Base-by-base conservation (phyloP, 306 rosid genomes). In the Casuarina cunninghamiana region DNA sequence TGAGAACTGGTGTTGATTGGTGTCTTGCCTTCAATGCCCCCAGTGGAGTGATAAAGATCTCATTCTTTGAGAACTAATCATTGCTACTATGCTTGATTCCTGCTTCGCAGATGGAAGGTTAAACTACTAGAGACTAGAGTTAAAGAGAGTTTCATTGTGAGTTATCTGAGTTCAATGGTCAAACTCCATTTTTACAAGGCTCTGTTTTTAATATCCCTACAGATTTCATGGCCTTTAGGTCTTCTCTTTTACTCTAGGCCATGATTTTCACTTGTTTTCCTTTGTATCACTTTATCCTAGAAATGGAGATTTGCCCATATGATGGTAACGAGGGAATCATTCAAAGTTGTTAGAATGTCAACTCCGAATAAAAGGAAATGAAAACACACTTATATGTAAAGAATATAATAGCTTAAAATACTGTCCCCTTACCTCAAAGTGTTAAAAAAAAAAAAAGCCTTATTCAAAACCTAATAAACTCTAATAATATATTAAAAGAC, bases 1-100 rank as follows among this genome's bases (percentile, higher is more conserved):
- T 80, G 83, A 67, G 71, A 84, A 72, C 84, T 82, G 84, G 71
- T 81, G 60, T 77, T 72, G 78, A 80, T 89, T 71, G 83, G 78
- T 81, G 83, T 86, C 68, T 84, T 81, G 84, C 88, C 86, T 79
- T 79, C 84, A 77, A 83, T 82, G 79, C 83, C 83, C n/a, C 44
- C 66, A 77, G 76, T 86, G 82, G 83, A 68, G 83, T 76, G 42
- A 73, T 45, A 78, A 82, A 85, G 69, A 86, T 88, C 93, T 82
- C 75, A 42, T 17, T 45, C 75, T 69, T 75, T 80, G 78, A 84
- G 77, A 16, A 80, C 80, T 75, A 86, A 84, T 86, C 84, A 89
- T 89, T 85, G 72, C 60, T 13, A 39, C 60, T 13, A 39, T 21
- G 51, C 46, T 55, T 79, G 81, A 54, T 75, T 69, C 73, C 71